Evolutionary conservation across 2,329 filamentous ascomycete species (phyloP).

Genomic region (Xylariales sp.): DNA sequence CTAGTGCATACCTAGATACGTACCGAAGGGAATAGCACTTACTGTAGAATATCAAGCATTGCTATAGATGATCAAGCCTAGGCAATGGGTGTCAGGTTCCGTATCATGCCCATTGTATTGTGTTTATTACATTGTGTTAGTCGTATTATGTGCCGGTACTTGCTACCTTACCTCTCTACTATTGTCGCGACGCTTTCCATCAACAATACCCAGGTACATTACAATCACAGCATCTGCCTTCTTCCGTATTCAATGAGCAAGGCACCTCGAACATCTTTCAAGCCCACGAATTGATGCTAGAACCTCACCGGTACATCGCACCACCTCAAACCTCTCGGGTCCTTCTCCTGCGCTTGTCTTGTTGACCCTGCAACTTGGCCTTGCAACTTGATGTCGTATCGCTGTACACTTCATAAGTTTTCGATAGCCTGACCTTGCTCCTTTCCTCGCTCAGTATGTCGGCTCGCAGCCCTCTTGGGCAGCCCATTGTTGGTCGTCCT

Average conservation of each 20-base stretch:
- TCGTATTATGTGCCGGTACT: neutral
- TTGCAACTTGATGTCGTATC: neutral
- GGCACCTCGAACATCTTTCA: neutral
- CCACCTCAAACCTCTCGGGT: neutral
- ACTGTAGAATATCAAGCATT: slow-evolving; percentile 5
- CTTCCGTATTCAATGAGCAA: neutral
- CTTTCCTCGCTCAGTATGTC: slow-evolving; percentile 20
- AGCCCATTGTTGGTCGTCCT: slow-evolving; percentile 28
- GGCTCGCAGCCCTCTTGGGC: slow-evolving; percentile 25
- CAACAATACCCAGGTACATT: neutral
- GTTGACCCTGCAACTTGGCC: neutral
- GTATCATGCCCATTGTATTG: neutral
- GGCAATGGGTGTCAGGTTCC: neutral
- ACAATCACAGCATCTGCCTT: neutral
- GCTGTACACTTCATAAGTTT: neutral
- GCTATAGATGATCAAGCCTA: neutral
- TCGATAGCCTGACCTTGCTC: neutral
- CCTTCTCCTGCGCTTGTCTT: neutral
- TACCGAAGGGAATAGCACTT: slow-evolving; percentile 11
- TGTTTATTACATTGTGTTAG: no score
- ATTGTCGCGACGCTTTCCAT: slow-evolving; percentile 13
- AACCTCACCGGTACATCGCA: neutral
- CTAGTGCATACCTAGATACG: no score
- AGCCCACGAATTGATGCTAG: neutral
- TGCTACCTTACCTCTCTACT: neutral